Base-by-base conservation (phyloP, 2,329 filamentous ascomycete species). In the Thielaviopsis punctulata region DNA sequence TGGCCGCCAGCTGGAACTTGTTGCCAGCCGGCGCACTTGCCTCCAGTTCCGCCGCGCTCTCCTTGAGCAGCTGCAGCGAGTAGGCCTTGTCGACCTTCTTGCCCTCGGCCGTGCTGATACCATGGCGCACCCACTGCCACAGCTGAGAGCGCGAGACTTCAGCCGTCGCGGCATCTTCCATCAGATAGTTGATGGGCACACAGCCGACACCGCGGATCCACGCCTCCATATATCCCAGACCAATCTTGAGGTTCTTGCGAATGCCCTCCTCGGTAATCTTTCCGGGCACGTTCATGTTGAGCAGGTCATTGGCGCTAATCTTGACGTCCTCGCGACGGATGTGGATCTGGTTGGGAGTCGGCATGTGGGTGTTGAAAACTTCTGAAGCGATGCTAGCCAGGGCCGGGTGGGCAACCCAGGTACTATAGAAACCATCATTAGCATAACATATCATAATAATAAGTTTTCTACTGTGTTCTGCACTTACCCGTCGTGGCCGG, bases 321-420 rank as follows among this genome's bases (percentile, higher is more conserved):
- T 78, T 70, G 55, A 95, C 88, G 47, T 96, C 90, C 68, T 95
- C 88, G 57, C 89, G 82, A 58, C 89, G 86, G 57, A 87, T 72
- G 66, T 90, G 92, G 62, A 95, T 80, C 70, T 98, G 92, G 73
- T 98, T 98, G 47, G 92, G 89, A 3, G 90, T 95, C 9, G 92
- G 92, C 92, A 98, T 98, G 74, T 96, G 73, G 72, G 89, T 82
- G 77, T 96, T 94, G 78, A 98, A 98, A 62, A 96, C 76, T 47
- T 95, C 90, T 41, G 80, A 80, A 21, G 92, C 90, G 61, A 96
- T 95, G 55, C 75, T 60, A 4, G 92, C 90, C 51, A 98, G 80
- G 1, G 88, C 89, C 8, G 92, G 92, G 71, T 98, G 92, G 39
- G 92, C 92, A 53, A 98, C 90, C 92, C 90, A 96, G 57, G 90